Evolutionary conservation across 192 early-diverging fungal species (phyloP), one percentile per base, ranked within the genome.

Genomic region (Backusella australiensis): DNA sequence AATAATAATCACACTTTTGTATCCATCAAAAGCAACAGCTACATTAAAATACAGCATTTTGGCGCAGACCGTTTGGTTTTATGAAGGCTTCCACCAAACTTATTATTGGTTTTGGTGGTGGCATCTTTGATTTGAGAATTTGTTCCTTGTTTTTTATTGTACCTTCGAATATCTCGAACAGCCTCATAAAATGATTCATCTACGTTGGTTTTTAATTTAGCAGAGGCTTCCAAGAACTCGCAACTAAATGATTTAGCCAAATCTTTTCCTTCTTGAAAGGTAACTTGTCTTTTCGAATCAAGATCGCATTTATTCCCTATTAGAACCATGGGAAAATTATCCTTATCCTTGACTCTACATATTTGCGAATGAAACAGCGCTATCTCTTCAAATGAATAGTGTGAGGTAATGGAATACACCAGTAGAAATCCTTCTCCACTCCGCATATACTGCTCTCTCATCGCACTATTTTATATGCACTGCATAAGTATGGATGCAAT

Each of bases 241-340:
- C 88, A 89, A 12, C 87, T 85, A 36, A 91, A 90, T 36, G 42
- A 26, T 39, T 82, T 75, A n/a, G 91, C 89, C n/a, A 92, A 81
- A 9, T 85, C 83, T 35, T 78, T 68, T 0, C 91, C 93, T 53
- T 88, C 88, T n/a, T 80, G 75, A 15, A 74, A 88, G 9, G 79
- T 68, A 19, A 92, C 89, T 29, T 88, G 75, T 42, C 95, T 86
- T 69, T 92, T 90, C 3, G 76, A 67, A 38, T 87, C 86, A 68
- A 95, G 77, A 84, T 97, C 96, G 76, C 90, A 93, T 80, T 97
- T 97, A 87, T 97, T 97, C 4, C 89, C 96, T 12, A 93, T 90
- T 5, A 97, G 79, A 6, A 94, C 90, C 65, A 96, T 91, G 0
- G 96, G 95, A 34, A 91, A 91, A n/a, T 80, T 80, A 75, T 92